Evolutionary conservation across 331 rosid species (phyloP).

Genomic region (Rosa hybrid): DNA sequence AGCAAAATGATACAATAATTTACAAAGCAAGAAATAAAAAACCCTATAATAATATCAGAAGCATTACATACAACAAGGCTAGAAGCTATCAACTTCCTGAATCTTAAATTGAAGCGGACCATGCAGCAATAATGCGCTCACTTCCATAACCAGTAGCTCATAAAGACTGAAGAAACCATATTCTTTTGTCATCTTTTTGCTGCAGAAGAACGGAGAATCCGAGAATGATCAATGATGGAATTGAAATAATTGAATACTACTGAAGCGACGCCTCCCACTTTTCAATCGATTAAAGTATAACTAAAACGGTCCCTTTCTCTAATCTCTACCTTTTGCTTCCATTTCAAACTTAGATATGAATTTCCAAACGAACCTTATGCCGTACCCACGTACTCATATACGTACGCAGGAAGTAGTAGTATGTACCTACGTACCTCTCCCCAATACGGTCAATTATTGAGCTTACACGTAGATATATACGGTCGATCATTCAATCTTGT

Average conservation of each 20-base stretch:
- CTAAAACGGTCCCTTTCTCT: slow-evolving; percentile 18
- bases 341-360: not conserved
- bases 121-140: not conserved
- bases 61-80: no score
- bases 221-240: not conserved
- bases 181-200: not conserved
- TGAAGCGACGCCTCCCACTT: slow-evolving; percentile 38
- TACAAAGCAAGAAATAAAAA: not conserved
- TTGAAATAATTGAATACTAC: not conserved
- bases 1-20: not conserved
- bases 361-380: no score
- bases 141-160: not conserved
- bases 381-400: no score
- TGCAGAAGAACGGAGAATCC: not conserved
- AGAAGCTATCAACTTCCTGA: not conserved
- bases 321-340: slow-evolving; percentile 28
- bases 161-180: not conserved
- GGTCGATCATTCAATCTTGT: no score
- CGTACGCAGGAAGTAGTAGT: no score
- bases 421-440: no score
- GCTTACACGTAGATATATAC: not conserved
- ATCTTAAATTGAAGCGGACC: not conserved
- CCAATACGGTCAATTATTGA: not conserved
- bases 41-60: not conserved
- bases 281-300: slow-evolving; percentile 9